Evolutionary conservation across 106 monocot genomes (phyloP).

Genomic region (Vanilla planifolia): DNA sequence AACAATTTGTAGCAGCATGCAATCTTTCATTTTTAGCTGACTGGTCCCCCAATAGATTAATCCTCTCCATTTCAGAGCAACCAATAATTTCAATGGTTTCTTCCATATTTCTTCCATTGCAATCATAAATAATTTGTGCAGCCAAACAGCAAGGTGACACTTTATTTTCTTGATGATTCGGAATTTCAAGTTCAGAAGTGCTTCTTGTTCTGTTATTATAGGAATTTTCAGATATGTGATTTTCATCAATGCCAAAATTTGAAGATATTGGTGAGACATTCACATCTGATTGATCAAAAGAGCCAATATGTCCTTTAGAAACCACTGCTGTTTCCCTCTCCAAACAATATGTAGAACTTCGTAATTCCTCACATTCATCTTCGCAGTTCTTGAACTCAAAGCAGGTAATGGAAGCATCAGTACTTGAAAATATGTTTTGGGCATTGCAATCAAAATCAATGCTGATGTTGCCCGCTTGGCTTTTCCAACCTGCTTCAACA

Average conservation of each 20-base stretch:
- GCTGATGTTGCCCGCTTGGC: conserved; percentile 18
- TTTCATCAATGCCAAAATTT: conserved; percentile 5
- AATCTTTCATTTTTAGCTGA: conserved; percentile 9
- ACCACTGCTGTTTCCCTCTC: conserved; percentile 10
- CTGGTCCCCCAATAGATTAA: conserved; percentile 7
- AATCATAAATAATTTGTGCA: conserved; percentile 4
- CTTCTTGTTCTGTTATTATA: neutral
- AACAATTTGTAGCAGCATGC: conserved; percentile 4
- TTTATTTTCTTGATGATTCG: conserved; percentile 7
- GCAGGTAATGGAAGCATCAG: conserved; percentile 18
- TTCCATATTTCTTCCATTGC: conserved; percentile 3
- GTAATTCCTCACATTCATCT: conserved; percentile 17
- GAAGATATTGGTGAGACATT: neutral
- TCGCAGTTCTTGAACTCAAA: conserved; percentile 14
- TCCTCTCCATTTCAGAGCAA: conserved; percentile 5
- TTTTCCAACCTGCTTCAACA: conserved; percentile 28
- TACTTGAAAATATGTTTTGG: conserved; percentile 1
- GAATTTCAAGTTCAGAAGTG: neutral
- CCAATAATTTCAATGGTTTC: conserved; percentile 2
- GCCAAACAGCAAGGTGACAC: conserved; percentile 3
- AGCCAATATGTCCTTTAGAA: conserved; percentile 13
- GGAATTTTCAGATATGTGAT: conserved; percentile 6
- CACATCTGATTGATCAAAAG: conserved; percentile 1
- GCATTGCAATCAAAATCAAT: conserved; percentile 15
- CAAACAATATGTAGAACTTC: conserved; percentile 5